Base-by-base conservation (phyloP, 2,329 filamentous ascomycete genomes). In the Colletotrichum sp. region DNA sequence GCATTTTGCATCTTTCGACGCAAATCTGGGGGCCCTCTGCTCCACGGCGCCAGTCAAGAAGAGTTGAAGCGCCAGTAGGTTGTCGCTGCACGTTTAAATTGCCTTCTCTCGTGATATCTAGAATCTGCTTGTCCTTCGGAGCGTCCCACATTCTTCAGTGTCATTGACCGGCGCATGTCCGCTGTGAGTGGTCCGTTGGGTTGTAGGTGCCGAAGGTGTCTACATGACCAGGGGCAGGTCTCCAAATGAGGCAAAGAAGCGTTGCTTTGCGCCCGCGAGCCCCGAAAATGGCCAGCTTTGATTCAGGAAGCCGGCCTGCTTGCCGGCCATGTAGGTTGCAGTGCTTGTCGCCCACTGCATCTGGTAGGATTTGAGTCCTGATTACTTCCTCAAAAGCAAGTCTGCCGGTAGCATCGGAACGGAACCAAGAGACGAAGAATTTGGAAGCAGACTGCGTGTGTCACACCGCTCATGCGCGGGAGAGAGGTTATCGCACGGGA, bases 51-150 rank as follows among this genome's bases (percentile, higher is more conserved):
- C 52, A 63, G 36, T 44, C 63, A 26, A 55, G 21, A 44, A 66
- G 36, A 28, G 52, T 62, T 67, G 72, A 69, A 67, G 34, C 30
- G 68, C 62, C 15, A 57, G 24, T 39, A 21, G 52, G 21, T 24
- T 63, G 52, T 55, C 55, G 62, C 62, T 55, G 68, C 68, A 67
- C 39, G 36, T 71, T 63, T 72, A 67, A 72, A 67, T 72, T 75
- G 68, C 52, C 72, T 63, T 49, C 18, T 72, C 72, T 62, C 39
- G 52, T 72, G 39, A 62, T 30, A 26, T 36, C 30, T 52, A 64
- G 39, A 34, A 49, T 3, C 49, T 67, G 60, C 24, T 32, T 55
- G 5, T 24, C 26, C 62, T 32, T n/a, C 36, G 18, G 36, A 13
- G 5, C 5, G 68, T 24, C 60, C 68, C 68, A 30, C 72, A 49